Conservation (phyloP, 257 asterid species). For the Plantago major region DNA sequence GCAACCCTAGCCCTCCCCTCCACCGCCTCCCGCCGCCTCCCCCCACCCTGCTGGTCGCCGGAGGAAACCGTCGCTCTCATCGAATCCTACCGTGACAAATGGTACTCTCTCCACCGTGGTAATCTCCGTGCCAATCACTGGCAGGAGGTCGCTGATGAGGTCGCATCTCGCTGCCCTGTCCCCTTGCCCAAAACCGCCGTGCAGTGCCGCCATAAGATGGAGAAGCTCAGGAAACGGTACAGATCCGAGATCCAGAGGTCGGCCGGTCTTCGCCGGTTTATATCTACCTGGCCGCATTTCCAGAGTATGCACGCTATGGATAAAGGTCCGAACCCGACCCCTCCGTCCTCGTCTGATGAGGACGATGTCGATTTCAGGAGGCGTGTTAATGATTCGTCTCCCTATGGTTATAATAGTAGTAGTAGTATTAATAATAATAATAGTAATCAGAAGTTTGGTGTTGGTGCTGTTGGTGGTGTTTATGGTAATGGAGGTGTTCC, state of each 20-base stretch:
- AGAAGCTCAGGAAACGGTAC: conserved; percentile 91
- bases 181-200: conserved; percentile 63
- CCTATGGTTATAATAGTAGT: conserved; percentile 25
- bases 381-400: conserved; percentile 35
- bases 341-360: conserved; percentile 42
- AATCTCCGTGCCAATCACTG: conserved; percentile 87
- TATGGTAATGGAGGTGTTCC: conserved; percentile 43
- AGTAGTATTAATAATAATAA: neutral
- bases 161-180: conserved; percentile 54
- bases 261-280: conserved; percentile 54
- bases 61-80: conserved; percentile 83
- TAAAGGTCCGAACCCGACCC: conserved; percentile 61
- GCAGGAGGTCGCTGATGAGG: conserved; percentile 96
- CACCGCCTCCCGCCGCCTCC: conserved; percentile 68
- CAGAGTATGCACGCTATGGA: conserved; percentile 86
- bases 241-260: conserved; percentile 92
- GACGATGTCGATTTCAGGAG: conserved; percentile 40
- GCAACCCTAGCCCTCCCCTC: conserved; percentile 46
- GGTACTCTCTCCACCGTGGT: conserved; percentile 96
- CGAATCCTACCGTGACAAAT: conserved; percentile 68
- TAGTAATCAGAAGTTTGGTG: conserved; percentile 17
- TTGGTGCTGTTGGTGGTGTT: conserved; percentile 21
- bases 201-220: conserved; percentile 99
- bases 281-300: conserved; percentile 91
- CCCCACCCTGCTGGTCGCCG: conserved; percentile 98